phyloP scores from a whole-genome alignment of 2,329 filamentous ascomycete genomes.

The Fusarium papillatum region DNA sequence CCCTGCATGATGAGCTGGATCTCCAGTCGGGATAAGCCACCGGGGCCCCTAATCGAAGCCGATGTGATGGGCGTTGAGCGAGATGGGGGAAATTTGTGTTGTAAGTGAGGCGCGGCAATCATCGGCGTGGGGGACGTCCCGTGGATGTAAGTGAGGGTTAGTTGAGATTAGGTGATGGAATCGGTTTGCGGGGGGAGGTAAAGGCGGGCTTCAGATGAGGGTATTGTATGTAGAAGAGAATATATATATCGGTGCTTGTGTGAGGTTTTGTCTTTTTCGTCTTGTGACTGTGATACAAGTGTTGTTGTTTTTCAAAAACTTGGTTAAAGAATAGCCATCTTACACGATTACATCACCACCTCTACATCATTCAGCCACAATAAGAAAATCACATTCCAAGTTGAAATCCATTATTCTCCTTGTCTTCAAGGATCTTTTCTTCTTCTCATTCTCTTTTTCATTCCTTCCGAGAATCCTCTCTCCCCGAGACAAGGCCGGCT shows the following conservation, averaged over 20 bases:
- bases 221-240: background rate
- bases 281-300: background rate
- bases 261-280: background rate
- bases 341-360: background rate
- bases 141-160: background rate
- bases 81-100: background rate
- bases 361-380: background rate
- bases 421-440: too few relatives aligned
- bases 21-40: background rate
- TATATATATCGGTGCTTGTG: background rate
- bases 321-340: background rate
- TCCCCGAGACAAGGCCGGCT: constrained; percentile 24
- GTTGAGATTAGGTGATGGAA: background rate
- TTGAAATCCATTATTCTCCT: background rate
- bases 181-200: background rate
- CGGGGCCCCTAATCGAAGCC: background rate
- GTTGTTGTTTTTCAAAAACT: background rate
- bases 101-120: constrained; percentile 27
- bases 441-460: background rate
- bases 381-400: background rate
- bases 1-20: constrained; percentile 16
- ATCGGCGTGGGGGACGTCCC: constrained; percentile 26
- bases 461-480: background rate
- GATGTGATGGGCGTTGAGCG: background rate
- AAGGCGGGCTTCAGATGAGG: background rate